These are phyloP conservation scores for Entomortierella beljakovae DNA, from an alignment of 192 early-diverging fungal species.

Conservation along the genomic window DNA sequence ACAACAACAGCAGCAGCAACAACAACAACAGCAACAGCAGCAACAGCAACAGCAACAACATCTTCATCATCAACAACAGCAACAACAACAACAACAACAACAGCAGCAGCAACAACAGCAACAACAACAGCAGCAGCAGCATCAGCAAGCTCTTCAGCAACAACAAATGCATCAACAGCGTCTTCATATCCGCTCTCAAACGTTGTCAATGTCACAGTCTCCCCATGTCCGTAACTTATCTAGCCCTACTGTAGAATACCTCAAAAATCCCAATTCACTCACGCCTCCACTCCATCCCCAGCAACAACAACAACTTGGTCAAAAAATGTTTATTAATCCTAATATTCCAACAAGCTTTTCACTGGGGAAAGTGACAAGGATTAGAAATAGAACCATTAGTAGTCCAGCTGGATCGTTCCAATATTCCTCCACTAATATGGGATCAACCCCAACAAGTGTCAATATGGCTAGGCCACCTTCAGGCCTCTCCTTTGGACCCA, in stretches of 20 bases:
- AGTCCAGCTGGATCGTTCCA: conserved; percentile 50
- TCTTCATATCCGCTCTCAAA: conserved; percentile 40
- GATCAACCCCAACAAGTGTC: conserved; percentile 15
- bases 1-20: conserved; percentile 22
- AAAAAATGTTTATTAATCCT: conserved; percentile 25
- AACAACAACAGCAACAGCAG: conserved; percentile 27
- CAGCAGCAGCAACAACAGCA: conserved; percentile 17
- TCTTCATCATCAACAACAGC: conserved; percentile 13
- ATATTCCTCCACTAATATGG: conserved; percentile 44
- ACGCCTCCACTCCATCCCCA: conserved; percentile 49
- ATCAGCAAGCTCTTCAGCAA: conserved; percentile 11
- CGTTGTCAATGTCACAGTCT: conserved; percentile 23
- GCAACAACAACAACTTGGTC: conserved; percentile 33
- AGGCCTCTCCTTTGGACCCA: conserved; percentile 41
- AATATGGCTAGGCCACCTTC: conserved; percentile 43
- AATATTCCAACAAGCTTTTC: conserved; percentile 4
- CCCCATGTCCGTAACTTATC: conserved; percentile 38
- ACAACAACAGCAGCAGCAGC: conserved; percentile 9
- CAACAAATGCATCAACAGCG: conserved; percentile 21
- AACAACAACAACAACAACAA: conserved; percentile 21
- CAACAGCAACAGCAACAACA: conserved; percentile 19
- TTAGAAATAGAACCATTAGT: conserved; percentile 45
- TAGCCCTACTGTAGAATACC: conserved; percentile 36
- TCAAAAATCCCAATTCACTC: conserved; percentile 37
- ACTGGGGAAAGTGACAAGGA: conserved; percentile 18